Percentiles rank a stretch among this genome's conserved stretches.
Conservation (phyloP, 225 moss, liverwort and hornwort genomes). For the Bryoerythrophyllum caledonicum region DNA sequence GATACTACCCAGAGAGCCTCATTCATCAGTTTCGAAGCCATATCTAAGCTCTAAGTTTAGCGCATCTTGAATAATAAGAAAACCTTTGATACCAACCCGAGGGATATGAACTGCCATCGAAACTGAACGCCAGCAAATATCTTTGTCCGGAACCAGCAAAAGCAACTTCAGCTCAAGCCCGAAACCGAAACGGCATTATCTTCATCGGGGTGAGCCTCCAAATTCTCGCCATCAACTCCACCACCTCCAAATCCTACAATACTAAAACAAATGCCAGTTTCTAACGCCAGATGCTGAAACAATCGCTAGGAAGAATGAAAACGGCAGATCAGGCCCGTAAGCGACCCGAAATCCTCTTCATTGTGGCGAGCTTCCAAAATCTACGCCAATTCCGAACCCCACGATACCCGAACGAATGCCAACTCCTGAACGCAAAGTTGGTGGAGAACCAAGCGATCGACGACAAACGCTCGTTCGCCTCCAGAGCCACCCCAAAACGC, state of each 20-base stretch:
- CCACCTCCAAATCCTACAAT: no score
- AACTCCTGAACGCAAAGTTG: not conserved
- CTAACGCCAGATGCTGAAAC: no score
- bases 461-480: not conserved
- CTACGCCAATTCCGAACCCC: not conserved
- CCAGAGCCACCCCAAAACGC: not conserved
- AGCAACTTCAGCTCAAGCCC: no score
- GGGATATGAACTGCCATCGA: not conserved
- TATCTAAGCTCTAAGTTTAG: not conserved
- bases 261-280: no score
- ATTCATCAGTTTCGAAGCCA: not conserved
- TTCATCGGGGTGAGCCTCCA: no score
- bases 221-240: no score
- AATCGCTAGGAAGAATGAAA: not conserved
- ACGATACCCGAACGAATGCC: not conserved
- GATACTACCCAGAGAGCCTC: not conserved
- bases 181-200: no score
- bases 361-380: not conserved
- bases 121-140: not conserved
- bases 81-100: not conserved
- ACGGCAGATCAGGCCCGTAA: not conserved
- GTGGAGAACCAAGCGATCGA: not conserved
- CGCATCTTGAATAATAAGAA: not conserved
- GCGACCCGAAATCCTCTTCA: not conserved
- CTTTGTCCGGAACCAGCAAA: not conserved